A percentile compares a stretch with the other conserved stretches of the same genome.
Evolutionary conservation across 148 eudicot genomes (phyloP).

Genomic region (Diospyros lotus): DNA sequence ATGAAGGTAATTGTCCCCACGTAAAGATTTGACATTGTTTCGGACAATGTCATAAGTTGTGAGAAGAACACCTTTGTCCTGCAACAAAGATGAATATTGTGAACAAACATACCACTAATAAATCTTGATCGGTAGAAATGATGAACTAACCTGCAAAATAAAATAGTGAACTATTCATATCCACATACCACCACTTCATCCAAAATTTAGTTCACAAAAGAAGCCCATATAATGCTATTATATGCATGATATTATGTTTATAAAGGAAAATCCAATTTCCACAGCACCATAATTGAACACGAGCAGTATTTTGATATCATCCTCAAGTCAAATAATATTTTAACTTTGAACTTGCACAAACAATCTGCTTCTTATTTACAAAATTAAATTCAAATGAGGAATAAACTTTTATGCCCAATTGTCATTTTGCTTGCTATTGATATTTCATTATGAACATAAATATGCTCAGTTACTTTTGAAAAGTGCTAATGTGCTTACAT

Average conservation of each 20-base stretch:
- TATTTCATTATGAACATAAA: not conserved
- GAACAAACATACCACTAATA: not conserved
- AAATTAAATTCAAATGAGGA: constrained; percentile 5
- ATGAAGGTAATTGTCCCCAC: constrained; percentile 37
- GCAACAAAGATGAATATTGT: constrained; percentile 19
- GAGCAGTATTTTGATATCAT: constrained; percentile 5
- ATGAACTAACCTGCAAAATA: not conserved
- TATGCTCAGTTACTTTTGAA: not conserved
- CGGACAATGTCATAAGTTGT: constrained; percentile 96
- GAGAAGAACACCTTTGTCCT: constrained; percentile 87
- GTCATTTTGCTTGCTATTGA: not conserved
- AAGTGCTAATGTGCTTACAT: not conserved
- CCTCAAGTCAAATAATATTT: not conserved
- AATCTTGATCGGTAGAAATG: not conserved
- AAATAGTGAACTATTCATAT: not conserved
- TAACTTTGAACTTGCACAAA: not conserved
- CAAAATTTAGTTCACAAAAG: not conserved
- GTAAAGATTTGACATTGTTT: constrained; percentile 64
- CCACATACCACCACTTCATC: not conserved
- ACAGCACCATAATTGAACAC: not conserved
- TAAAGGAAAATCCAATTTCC: not conserved
- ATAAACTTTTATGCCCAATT: not conserved
- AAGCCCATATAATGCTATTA: not conserved
- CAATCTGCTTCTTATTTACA: not conserved
- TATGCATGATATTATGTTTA: not conserved